These are phyloP conservation scores for Tetraselmis striata DNA, from an alignment of 139 green algal genomes.

Conservation along the genomic window DNA sequence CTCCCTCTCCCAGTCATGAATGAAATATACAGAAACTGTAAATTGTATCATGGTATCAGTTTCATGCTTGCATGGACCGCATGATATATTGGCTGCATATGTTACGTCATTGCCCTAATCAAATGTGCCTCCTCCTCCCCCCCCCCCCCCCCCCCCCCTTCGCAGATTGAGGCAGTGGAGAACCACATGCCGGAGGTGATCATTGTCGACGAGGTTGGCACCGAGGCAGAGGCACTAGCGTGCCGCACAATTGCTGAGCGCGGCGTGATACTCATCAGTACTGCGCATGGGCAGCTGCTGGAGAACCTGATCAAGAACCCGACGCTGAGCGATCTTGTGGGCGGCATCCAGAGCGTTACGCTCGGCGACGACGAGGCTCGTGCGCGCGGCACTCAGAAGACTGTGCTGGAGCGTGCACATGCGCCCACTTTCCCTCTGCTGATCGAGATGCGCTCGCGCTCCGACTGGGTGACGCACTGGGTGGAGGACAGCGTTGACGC, in stretches of 20 bases:
- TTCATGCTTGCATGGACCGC: too few relatives aligned
- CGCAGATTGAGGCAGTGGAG: constrained; percentile 97
- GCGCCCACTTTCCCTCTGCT: constrained; percentile 91
- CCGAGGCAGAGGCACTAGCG: constrained; percentile 87
- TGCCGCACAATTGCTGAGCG: constrained; percentile 96
- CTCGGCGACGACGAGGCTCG: constrained; percentile 49
- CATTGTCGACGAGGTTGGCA: constrained; percentile 96
- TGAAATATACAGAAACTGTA: too few relatives aligned
- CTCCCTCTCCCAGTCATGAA: too few relatives aligned
- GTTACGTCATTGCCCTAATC: too few relatives aligned
- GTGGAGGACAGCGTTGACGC: constrained; percentile 76
- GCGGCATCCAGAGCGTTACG: constrained; percentile 60
- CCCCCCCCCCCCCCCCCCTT: too few relatives aligned
- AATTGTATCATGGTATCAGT: too few relatives aligned
- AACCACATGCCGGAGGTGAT: constrained; percentile 94
- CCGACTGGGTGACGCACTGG: constrained; percentile 80
- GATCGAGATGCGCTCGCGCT: constrained; percentile 90
- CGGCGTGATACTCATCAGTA: constrained; percentile 91
- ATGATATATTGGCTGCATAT: too few relatives aligned
- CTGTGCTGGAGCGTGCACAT: constrained; percentile 81
- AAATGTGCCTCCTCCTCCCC: too few relatives aligned
- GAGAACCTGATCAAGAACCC: constrained; percentile 98
- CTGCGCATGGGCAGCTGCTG: constrained; percentile 89
- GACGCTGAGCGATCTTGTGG: constrained; percentile 73
- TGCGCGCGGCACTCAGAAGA: constrained; percentile 88